phyloP scores from a whole-genome alignment of 495 filamentous ascomycete species.

The Xylaria grammica region DNA sequence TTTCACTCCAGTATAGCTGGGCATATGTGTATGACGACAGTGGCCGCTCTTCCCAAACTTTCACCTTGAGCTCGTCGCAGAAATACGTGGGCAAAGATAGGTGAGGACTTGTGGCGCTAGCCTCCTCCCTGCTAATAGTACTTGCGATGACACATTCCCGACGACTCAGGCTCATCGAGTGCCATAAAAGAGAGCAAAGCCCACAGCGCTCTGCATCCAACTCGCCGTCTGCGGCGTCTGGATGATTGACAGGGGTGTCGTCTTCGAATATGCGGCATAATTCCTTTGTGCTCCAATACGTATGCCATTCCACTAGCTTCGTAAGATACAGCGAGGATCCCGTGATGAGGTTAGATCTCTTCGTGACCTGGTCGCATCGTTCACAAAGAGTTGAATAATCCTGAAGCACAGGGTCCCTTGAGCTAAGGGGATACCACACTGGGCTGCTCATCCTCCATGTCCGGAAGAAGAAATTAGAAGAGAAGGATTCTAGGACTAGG shows the following conservation, averaged over 20 bases:
- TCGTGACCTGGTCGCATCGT: not conserved
- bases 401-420: not conserved
- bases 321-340: not conserved
- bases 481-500: not conserved
- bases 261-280: not conserved
- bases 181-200: not conserved
- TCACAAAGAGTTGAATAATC: not conserved
- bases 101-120: not conserved
- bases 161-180: not conserved
- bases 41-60: constrained; percentile 8
- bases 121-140: too few species aligned
- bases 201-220: not conserved
- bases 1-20: not conserved
- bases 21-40: not conserved
- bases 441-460: not conserved
- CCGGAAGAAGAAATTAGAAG: not conserved
- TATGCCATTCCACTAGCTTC: not conserved
- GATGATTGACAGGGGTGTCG: not conserved
- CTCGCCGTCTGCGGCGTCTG: too few species aligned
- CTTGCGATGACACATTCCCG: not conserved
- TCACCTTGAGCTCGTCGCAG: not conserved
- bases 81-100: not conserved
- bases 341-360: not conserved
- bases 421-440: not conserved
- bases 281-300: not conserved